Conservation (phyloP, 1,284 basidiomycete species). For the Cryptococcus hybrid region DNA sequence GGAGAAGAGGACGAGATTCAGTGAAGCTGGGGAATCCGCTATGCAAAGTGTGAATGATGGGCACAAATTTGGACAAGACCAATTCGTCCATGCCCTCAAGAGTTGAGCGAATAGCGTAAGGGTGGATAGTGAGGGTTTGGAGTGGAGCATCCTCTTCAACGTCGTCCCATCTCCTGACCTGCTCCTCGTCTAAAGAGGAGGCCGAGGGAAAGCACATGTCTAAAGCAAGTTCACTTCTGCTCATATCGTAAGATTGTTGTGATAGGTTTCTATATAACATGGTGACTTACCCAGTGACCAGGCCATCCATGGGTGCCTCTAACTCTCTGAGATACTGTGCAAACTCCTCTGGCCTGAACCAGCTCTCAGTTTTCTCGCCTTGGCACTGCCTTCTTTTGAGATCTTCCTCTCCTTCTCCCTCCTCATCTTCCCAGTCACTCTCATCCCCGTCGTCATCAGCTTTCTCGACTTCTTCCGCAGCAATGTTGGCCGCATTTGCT, state of each 20-base stretch:
- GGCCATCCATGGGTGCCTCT: conserved; percentile 27
- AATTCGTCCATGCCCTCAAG: conserved; percentile 7
- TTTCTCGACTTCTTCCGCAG: neutral
- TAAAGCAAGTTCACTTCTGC: too few relatives aligned
- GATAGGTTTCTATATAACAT: neutral
- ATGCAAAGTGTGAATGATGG: neutral
- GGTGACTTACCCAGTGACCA: conserved; percentile 32
- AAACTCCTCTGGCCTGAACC: conserved; percentile 13
- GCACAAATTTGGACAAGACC: conserved; percentile 9
- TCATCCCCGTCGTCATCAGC: neutral
- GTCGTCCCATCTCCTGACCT: neutral
- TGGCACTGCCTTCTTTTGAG: too few relatives aligned
- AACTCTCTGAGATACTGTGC: conserved; percentile 25
- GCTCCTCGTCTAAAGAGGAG: neutral
- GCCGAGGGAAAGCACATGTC: too few relatives aligned
- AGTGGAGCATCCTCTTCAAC: conserved; percentile 1
- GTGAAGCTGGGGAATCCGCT: neutral
- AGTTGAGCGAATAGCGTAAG: conserved; percentile 1
- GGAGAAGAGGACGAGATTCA: conserved; percentile 2
- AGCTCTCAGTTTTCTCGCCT: neutral
- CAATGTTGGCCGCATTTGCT: neutral
- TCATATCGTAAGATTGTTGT: neutral
- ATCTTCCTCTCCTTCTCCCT: neutral
- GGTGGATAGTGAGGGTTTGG: conserved; percentile 8
- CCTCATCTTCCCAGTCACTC: neutral